Evolutionary conservation across 129 eudicot genomes (phyloP).

Genomic region (Erigeron canadensis): DNA sequence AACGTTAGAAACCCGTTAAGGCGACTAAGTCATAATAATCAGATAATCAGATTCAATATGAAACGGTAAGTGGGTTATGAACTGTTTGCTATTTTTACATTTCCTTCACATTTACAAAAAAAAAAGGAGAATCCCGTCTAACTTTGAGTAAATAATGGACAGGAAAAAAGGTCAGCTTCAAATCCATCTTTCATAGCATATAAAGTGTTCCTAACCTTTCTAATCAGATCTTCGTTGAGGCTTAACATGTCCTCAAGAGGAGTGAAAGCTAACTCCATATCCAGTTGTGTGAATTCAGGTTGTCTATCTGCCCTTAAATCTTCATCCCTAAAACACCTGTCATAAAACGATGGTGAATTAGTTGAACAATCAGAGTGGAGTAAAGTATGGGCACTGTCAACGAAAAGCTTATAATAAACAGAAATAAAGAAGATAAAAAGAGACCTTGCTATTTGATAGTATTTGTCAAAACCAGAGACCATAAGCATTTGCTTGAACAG

Average conservation of each 20-base stretch:
- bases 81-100: too few species aligned
- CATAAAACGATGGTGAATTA: constrained; percentile 18
- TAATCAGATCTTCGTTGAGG: constrained; percentile 91
- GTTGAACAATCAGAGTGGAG: not conserved
- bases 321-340: constrained; percentile 98
- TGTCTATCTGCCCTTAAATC: constrained; percentile 98
- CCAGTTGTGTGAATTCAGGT: constrained; percentile 96
- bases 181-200: too few species aligned
- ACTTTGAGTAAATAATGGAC: not conserved
- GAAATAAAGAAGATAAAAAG: constrained; percentile 13
- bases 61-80: too few species aligned
- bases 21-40: too few species aligned
- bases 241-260: constrained; percentile 90
- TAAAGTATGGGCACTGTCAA: too few species aligned
- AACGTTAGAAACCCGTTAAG: too few species aligned
- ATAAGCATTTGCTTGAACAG: constrained; percentile 97
- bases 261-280: constrained; percentile 94
- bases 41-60: too few species aligned
- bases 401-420: not conserved
- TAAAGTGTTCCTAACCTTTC: constrained; percentile 56
- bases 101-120: too few species aligned
- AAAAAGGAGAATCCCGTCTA: not conserved
- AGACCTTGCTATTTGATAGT: constrained; percentile 98
- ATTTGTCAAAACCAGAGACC: constrained; percentile 93
- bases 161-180: not conserved